Evolutionary conservation across 805 yeast genomes (phyloP).

Genomic region (Nakazawaea holstii): DNA sequence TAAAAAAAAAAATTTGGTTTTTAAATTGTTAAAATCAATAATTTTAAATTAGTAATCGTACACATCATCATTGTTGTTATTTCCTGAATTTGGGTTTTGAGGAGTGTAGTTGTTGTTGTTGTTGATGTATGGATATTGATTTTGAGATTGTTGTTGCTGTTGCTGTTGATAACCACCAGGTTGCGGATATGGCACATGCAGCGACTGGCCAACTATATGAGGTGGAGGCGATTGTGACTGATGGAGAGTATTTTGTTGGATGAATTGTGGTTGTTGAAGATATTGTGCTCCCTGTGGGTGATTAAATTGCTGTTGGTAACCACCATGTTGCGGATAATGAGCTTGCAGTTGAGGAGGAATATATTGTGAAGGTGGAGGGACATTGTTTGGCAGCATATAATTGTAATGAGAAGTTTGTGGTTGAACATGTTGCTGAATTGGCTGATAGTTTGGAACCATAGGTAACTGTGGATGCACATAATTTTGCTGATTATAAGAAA

Average conservation of each 20-base stretch:
- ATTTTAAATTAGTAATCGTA: conserved; percentile 14
- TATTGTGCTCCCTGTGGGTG: conserved; percentile 17
- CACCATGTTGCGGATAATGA: no score
- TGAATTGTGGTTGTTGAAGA: conserved; percentile 12
- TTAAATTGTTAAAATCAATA: conserved; percentile 2
- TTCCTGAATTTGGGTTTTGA: no score
- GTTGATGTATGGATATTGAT: conserved; percentile 6
- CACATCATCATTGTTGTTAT: conserved; percentile 22
- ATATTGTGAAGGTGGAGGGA: conserved; percentile 7
- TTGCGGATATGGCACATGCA: no score
- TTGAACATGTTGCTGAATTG: conserved; percentile 5
- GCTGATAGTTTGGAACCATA: conserved; percentile 2
- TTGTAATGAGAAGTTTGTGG: no score
- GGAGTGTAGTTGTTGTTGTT: conserved; percentile 11
- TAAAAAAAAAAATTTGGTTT: not conserved
- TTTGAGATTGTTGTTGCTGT: conserved; percentile 14
- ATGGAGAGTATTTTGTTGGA: not conserved
- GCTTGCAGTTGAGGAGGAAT: conserved; percentile 7
- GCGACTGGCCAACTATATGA: no score
- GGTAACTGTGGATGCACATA: no score
- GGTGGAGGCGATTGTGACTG: no score
- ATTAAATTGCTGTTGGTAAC: conserved; percentile 13
- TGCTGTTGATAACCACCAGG: no score
- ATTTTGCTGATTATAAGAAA: no score
- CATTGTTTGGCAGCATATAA: no score